Evolutionary conservation across 2,329 filamentous ascomycete genomes (phyloP).

Genomic region (Dryadomyces quercivorus): DNA sequence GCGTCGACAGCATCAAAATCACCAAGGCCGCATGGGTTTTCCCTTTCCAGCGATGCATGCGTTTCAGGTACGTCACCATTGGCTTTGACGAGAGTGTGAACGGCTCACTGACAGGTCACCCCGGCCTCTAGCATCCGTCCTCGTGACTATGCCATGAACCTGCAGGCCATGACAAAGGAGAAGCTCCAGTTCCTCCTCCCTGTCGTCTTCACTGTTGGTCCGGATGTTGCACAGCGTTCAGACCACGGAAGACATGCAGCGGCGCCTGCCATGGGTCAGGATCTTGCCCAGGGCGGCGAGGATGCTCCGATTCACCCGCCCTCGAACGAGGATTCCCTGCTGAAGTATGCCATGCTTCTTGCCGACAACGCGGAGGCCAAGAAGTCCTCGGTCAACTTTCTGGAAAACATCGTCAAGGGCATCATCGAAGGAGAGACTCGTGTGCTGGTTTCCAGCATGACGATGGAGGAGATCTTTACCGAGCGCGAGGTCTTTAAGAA

Average conservation of each 20-base stretch:
- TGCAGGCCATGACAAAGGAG: slow-evolving; percentile 83
- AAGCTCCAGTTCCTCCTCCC: slow-evolving; percentile 75
- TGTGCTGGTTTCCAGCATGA: slow-evolving; percentile 74
- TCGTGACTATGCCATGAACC: slow-evolving; percentile 69
- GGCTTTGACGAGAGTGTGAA: background rate
- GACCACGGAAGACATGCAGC: slow-evolving; percentile 27
- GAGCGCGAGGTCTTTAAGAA: slow-evolving; percentile 34
- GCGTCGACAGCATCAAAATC: slow-evolving; percentile 62
- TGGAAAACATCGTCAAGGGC: slow-evolving; percentile 77
- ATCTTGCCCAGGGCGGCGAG: background rate
- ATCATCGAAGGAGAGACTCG: slow-evolving; percentile 84
- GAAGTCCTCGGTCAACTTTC: slow-evolving; percentile 38
- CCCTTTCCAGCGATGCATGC: slow-evolving; percentile 55
- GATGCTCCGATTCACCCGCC: background rate
- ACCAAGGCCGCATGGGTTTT: slow-evolving; percentile 64
- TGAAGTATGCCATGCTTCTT: slow-evolving; percentile 73
- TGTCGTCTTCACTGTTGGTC: slow-evolving; percentile 77
- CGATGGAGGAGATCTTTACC: slow-evolving; percentile 68
- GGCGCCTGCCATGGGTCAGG: no score
- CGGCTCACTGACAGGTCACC: background rate
- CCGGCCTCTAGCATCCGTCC: slow-evolving; percentile 43
- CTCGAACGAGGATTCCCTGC: slow-evolving; percentile 29
- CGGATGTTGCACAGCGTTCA: slow-evolving; percentile 53
- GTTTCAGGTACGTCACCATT: slow-evolving; percentile 23
- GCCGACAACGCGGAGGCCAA: slow-evolving; percentile 40